Evolutionary conservation across 805 yeast species (phyloP).

Genomic region (Schwanniomyces occidentalis): DNA sequence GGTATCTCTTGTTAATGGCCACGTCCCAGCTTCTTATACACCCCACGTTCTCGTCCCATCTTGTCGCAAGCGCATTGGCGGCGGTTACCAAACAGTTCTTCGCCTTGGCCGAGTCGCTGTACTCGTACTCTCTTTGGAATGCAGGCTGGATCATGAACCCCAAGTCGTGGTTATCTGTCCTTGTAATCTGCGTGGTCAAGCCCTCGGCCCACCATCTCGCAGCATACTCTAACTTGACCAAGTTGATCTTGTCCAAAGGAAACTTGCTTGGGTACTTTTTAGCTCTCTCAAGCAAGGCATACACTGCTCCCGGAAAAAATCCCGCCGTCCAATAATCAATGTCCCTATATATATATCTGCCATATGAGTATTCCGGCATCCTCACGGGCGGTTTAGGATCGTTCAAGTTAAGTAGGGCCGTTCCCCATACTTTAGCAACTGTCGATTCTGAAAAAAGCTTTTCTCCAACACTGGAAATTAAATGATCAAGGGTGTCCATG

Average conservation of each 20-base stretch:
- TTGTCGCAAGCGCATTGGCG: conserved; percentile 23
- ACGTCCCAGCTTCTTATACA: conserved; percentile 27
- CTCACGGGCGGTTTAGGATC: conserved; percentile 8
- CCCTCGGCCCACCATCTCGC: conserved; percentile 16
- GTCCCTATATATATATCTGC: conserved; percentile 9
- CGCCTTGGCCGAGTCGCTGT: conserved; percentile 14
- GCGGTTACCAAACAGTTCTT: conserved; percentile 19
- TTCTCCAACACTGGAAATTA: conserved; percentile 3
- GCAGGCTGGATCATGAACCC: conserved; percentile 27
- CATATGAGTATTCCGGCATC: conserved; percentile 12
- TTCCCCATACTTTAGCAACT: conserved; percentile 15
- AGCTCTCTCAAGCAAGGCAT: conserved; percentile 9
- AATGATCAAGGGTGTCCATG: not conserved
- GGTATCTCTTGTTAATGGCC: conserved; percentile 16
- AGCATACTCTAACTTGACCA: conserved; percentile 12
- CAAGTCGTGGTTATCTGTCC: conserved; percentile 27
- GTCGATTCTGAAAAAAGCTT: conserved; percentile 9
- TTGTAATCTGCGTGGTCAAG: conserved; percentile 9
- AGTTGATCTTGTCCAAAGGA: conserved; percentile 6
- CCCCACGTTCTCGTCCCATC: conserved; percentile 21
- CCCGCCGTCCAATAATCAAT: conserved; percentile 15
- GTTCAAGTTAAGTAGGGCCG: conserved; percentile 8
- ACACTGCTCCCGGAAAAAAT: conserved; percentile 14
- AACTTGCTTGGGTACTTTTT: conserved; percentile 11
- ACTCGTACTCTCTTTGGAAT: conserved; percentile 20